Conservation (phyloP, 75 land plant species). For the Cupressus sempervirens region DNA sequence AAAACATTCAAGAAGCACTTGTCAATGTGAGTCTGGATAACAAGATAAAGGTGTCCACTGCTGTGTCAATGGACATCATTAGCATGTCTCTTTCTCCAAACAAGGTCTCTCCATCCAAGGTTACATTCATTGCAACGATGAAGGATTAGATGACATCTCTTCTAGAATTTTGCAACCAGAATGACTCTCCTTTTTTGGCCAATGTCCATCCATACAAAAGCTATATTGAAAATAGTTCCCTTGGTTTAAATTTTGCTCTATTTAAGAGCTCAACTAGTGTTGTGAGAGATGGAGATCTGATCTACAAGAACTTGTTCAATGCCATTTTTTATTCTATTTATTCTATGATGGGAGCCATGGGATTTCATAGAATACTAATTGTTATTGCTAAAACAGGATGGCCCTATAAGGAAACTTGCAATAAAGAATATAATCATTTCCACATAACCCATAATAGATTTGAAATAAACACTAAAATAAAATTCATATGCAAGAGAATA, state of each 20-base stretch:
- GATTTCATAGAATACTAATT: slow-evolving; percentile 10
- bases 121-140: no score
- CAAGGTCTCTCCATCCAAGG: no score
- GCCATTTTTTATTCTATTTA: slow-evolving; percentile 28
- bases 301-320: not conserved
- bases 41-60: no score
- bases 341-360: slow-evolving; percentile 26
- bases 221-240: not conserved
- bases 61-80: no score
- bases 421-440: no score
- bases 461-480: no score
- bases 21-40: not conserved
- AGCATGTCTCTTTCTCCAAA: no score
- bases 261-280: slow-evolving; percentile 11
- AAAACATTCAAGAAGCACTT: slow-evolving; percentile 19
- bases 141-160: no score
- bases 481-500: no score
- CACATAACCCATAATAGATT: no score
- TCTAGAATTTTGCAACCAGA: no score
- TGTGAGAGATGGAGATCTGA: slow-evolving; percentile 16
- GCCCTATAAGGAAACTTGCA: slow-evolving; percentile 40
- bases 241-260: slow-evolving; percentile 20
- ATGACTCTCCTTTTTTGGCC: not conserved
- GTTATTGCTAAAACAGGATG: slow-evolving; percentile 48
- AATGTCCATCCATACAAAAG: no score